Evolutionary conservation across 345 rosid genomes (phyloP), one percentile per base, ranked within the genome.

Genomic region (Salix dunnii): DNA sequence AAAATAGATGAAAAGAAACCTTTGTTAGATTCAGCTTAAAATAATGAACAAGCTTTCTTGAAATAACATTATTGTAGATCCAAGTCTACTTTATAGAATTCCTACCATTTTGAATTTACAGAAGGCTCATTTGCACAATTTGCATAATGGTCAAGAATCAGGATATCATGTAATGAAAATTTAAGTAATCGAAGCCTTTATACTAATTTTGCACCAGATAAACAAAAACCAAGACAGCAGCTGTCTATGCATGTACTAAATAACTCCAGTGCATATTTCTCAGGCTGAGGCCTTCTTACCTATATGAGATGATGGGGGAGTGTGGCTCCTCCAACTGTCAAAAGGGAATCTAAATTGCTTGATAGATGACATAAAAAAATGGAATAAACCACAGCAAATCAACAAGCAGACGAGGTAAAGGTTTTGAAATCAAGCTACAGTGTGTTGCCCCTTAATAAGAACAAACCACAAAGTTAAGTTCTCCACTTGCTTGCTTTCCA

Each of bases 311-410:
- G 16, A 46, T 16, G 55, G 20, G 49, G 55, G 55, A 49, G 55
- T 40, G 2, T 40, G 55, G n/a, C 7, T 49, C 53, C 53, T 48
- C 55, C 17, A 5, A 49, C 20, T 49, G 7, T 49, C 55, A 49
- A 48, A 48, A 49, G 55, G 63, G 42, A 65, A 31, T 70, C 71
- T 30, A 74, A 71, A 6, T 51, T 43, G 27, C 36, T 58, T 70
- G 20, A 2, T 17, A 40, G 12, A 13, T 13, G 38, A 73, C 76
- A 14, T 60, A 60, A 73, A 23, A 51, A 25, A 55, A 10, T 11
- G 49, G 49, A 43, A 43, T 43, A 43, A 43, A 43, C 1, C 5
- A 43, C 17, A 43, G 49, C 13, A 43, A 43, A 49, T 55, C 31
- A 23, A 18, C 66, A 58, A 8, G n/a, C 61, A 30, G 20, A 17